Evolutionary conservation across 192 early-diverging fungal genomes (phyloP).

Genomic region (Spizellomyces punctatus): DNA sequence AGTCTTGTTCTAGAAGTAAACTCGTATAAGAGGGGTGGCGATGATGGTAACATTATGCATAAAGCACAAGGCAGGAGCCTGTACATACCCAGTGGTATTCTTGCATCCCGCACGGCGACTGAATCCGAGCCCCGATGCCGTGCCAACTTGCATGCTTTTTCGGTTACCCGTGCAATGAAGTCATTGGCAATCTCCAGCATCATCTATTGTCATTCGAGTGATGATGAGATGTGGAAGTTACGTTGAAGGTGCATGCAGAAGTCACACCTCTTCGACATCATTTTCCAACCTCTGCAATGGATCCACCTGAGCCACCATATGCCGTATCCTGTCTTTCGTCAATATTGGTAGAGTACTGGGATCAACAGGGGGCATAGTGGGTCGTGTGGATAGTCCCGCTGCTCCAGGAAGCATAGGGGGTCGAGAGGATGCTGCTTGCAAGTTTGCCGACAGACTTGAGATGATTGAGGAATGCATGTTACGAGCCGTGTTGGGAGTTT

Average conservation of each 20-base stretch:
- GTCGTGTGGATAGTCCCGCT: not conserved
- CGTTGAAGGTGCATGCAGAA: not conserved
- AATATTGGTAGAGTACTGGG: conserved; percentile 19
- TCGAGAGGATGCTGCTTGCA: not conserved
- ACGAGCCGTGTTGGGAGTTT: not conserved
- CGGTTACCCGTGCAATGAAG: conserved; percentile 29
- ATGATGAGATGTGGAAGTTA: not conserved
- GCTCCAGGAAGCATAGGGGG: not conserved
- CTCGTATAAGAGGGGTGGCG: not conserved
- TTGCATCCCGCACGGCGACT: conserved; percentile 32
- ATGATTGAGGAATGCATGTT: not conserved
- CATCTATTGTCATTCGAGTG: conserved; percentile 20
- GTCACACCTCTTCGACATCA: conserved; percentile 31
- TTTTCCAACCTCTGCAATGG: conserved; percentile 12
- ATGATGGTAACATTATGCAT: not conserved
- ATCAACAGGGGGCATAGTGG: not conserved
- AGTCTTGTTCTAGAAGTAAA: conserved; percentile 32
- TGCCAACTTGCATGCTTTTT: conserved; percentile 28
- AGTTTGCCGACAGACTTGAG: not conserved
- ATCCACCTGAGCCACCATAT: conserved; percentile 24
- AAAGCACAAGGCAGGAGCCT: not conserved
- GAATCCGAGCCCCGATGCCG: conserved; percentile 31
- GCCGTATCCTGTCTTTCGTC: conserved; percentile 17
- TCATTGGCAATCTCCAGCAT: conserved; percentile 37
- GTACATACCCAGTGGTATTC: conserved; percentile 38